A percentile compares a stretch with the other conserved stretches of the same genome.
phyloP scores from a whole-genome alignment of 225 moss, liverwort and hornwort species.

The Polytrichum commune region DNA sequence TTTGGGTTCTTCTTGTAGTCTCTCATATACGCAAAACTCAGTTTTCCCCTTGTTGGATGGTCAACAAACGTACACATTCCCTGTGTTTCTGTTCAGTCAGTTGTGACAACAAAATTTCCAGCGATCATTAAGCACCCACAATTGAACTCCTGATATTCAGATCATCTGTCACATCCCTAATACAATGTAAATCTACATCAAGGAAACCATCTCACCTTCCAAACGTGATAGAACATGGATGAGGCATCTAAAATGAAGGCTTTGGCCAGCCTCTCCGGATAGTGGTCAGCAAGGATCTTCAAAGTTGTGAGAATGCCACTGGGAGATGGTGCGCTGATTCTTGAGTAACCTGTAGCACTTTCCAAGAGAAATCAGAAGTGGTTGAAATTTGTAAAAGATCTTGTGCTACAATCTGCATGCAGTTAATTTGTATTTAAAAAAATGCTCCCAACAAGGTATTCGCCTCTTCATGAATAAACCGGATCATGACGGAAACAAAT shows the following conservation, averaged over 20 bases:
- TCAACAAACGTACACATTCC: conserved; percentile 85
- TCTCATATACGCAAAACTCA: conserved; percentile 70
- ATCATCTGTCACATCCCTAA: too few species aligned
- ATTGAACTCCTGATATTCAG: too few species aligned
- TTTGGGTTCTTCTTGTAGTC: conserved; percentile 42
- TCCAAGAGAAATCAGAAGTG: neutral
- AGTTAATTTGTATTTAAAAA: too few species aligned
- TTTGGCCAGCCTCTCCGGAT: conserved; percentile 82
- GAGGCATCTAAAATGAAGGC: conserved; percentile 90
- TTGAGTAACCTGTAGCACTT: conserved; percentile 58
- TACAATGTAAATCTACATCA: too few species aligned
- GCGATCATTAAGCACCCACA: neutral
- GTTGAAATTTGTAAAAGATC: too few species aligned
- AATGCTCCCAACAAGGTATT: too few species aligned
- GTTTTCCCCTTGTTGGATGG: conserved; percentile 69
- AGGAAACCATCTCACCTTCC: conserved; percentile 66
- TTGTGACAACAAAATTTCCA: neutral
- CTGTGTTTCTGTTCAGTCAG: conserved; percentile 29
- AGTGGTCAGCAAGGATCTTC: conserved; percentile 85
- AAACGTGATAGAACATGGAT: conserved; percentile 82
- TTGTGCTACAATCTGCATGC: too few species aligned
- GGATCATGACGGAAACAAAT: too few species aligned
- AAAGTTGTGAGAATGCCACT: conserved; percentile 76
- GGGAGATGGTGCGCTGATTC: conserved; percentile 68
- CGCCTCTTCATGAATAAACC: too few species aligned